Base-by-base conservation (phyloP, 768 basidiomycete genomes). In the Hemileccinum impolitum region DNA sequence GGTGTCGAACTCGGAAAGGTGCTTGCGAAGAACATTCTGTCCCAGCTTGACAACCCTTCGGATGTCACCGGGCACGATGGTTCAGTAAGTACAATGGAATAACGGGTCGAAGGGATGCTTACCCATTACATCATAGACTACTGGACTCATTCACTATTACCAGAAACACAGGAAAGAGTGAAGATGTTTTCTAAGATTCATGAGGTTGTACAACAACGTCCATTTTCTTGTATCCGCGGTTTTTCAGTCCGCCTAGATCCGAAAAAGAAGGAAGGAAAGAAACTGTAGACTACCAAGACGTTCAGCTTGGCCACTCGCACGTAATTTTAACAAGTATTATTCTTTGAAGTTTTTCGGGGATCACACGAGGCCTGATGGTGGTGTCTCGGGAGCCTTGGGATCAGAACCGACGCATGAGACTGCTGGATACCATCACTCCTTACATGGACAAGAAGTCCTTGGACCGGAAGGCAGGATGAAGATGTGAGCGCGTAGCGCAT, bases 1-100 rank as follows among this genome's bases (percentile, higher is more conserved):
- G 96, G 96, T 67, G 95, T 98, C 56, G 95, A 98, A 70, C 86
- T 98, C 47, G 94, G 94, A 49, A 98, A 98, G 69, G 90, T 94
- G 5, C 81, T 99, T 38, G 96, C 96, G 1, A 98, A 97, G 82
- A 87, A 87, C 60, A 98, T 99, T 61, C 78, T 98, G 43, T 78
- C 82, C 2, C 94, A 96, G 69, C 84, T 98, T 39, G 82, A 74
- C n/a, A 80, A 76, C 50, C 84, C 90, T 9, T 77, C 74, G 21
- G 85, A 93, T 57, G 90, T 94, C 53, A 77, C 73, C 50, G 90
- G 88, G 6, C 96, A 97, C 62, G 96, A 98, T 64, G 85, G 84
- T 61, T 97, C 94, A 57, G 76, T 77, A 54, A 57, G 74, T 57
- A 11, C 47, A 18, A 50, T 15, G 23, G 14, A 0, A 21, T 31